Percentiles rank a stretch among this genome's conserved stretches.
phyloP scores from a whole-genome alignment of 78 protist species.

The Dictyostelium capitatum region DNA sequence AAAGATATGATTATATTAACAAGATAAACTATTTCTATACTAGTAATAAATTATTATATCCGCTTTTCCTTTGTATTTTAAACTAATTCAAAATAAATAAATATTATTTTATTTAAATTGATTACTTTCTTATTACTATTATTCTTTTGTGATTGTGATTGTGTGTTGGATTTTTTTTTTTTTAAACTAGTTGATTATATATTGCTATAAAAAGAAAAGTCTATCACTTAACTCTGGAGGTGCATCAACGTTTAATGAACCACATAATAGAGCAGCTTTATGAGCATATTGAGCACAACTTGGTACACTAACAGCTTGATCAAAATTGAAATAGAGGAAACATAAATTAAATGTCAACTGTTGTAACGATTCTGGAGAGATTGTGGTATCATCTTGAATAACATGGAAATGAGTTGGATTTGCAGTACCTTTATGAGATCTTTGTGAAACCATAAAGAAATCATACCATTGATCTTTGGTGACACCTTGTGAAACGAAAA shows the following conservation, averaged over 20 bases:
- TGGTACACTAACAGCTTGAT: slow-evolving; percentile 48
- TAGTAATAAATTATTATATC: no score
- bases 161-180: no score
- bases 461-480: slow-evolving; percentile 51
- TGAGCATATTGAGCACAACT: slow-evolving; percentile 78
- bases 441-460: slow-evolving; percentile 67
- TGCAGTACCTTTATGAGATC: slow-evolving; percentile 11
- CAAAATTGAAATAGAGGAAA: neutral
- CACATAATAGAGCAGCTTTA: neutral
- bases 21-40: no score
- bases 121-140: no score
- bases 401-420: slow-evolving; percentile 83
- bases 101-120: no score
- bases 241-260: neutral
- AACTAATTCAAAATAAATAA: no score
- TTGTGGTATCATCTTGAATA: slow-evolving; percentile 9
- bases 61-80: no score
- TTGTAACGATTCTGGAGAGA: neutral
- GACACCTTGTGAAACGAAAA: neutral
- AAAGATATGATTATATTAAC: no score
- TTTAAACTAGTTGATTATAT: no score
- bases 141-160: no score
- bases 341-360: slow-evolving; percentile 33
- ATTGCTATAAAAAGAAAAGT: neutral
- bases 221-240: neutral